These are phyloP conservation scores for Pouteria glomerata DNA, from an alignment of 148 eudicot species.

Conservation along the genomic window DNA sequence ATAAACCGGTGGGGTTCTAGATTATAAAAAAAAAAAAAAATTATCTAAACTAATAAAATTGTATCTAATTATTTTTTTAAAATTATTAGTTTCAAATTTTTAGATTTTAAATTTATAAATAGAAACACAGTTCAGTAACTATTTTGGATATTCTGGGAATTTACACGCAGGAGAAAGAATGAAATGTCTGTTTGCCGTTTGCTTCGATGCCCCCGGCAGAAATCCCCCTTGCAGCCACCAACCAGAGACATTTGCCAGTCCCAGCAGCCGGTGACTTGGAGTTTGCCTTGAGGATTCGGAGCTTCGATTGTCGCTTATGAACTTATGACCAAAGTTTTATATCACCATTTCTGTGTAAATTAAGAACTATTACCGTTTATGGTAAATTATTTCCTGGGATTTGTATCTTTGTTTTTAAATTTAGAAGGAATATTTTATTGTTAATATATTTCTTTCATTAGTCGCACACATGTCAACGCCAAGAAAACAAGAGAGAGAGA, in stretches of 20 bases:
- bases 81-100: no score
- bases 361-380: neutral
- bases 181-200: conserved; percentile 1
- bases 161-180: neutral
- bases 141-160: conserved; percentile 8
- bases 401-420: conserved; percentile 1
- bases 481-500: neutral
- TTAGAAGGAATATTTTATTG: neutral
- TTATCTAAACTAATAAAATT: no score
- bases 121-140: no score
- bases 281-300: neutral
- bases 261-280: neutral
- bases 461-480: neutral
- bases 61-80: no score
- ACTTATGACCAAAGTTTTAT: no score
- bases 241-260: neutral
- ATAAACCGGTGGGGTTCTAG: no score
- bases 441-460: neutral
- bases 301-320: neutral
- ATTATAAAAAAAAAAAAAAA: no score
- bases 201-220: neutral
- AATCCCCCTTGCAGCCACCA: neutral
- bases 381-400: neutral
- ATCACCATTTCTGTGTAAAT: no score
- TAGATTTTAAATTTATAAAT: no score